Percentiles rank a stretch among this genome's conserved stretches.
Conservation (phyloP, 2,329 filamentous ascomycete genomes). For the Daldinia eschscholtzii region DNA sequence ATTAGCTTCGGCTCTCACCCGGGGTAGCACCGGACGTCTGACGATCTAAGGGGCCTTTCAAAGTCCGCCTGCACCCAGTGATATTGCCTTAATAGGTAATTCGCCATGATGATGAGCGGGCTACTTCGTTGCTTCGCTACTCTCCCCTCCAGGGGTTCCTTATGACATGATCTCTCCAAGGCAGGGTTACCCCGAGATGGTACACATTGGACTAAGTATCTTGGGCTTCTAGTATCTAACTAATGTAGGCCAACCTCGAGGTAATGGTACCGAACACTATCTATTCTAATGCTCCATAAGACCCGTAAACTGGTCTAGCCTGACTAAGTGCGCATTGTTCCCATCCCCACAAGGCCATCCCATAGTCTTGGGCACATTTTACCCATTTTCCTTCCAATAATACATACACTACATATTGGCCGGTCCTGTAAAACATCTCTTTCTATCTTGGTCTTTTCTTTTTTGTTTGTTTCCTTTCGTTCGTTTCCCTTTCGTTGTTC, state of each 20-base stretch:
- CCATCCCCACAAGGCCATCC: slow-evolving; percentile 33
- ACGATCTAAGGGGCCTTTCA: slow-evolving; percentile 15
- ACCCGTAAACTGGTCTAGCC: slow-evolving; percentile 25
- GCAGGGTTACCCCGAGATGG: slow-evolving; percentile 36
- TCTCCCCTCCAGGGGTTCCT: slow-evolving; percentile 6
- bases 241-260: background rate
- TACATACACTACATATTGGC: slow-evolving; percentile 33
- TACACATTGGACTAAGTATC: slow-evolving; percentile 28
- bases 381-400: slow-evolving; percentile 4
- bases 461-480: slow-evolving; percentile 30
- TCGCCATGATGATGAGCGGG: slow-evolving; percentile 14
- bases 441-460: slow-evolving; percentile 26
- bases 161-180: slow-evolving; percentile 20
- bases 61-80: background rate
- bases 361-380: slow-evolving; percentile 27
- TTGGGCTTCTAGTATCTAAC: background rate
- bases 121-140: slow-evolving; percentile 1
- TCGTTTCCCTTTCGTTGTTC: slow-evolving; percentile 34
- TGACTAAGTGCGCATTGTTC: slow-evolving; percentile 23
- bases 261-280: slow-evolving; percentile 9
- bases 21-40: slow-evolving; percentile 33
- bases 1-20: slow-evolving; percentile 40
- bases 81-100: background rate
- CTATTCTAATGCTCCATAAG: slow-evolving; percentile 28
- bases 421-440: slow-evolving; percentile 21